phyloP scores from a whole-genome alignment of 1,139 yeast species.

The Candida dubliniensis region DNA sequence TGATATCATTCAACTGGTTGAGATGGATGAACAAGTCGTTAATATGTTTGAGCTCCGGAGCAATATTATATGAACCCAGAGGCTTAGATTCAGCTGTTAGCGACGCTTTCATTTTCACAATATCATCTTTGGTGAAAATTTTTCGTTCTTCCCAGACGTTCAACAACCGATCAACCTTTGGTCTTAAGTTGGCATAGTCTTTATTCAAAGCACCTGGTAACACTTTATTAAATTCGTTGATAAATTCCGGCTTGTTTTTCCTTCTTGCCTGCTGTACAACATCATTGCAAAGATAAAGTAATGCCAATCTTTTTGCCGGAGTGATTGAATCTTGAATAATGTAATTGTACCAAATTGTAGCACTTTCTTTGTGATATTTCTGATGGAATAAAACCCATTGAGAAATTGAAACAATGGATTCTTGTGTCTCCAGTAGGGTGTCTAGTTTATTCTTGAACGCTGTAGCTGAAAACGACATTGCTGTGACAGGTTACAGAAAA shows the following conservation, averaged over 20 bases:
- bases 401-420: constrained; percentile 76
- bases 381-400: constrained; percentile 86
- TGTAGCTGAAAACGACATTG: constrained; percentile 64
- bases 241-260: constrained; percentile 59
- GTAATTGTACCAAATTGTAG: constrained; percentile 60
- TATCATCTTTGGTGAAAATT: constrained; percentile 49
- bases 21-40: constrained; percentile 34
- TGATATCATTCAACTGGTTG: constrained; percentile 29
- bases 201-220: constrained; percentile 38
- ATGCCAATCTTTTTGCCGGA: constrained; percentile 49
- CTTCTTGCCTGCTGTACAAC: constrained; percentile 80
- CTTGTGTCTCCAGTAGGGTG: constrained; percentile 73
- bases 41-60: constrained; percentile 41
- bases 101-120: constrained; percentile 42
- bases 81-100: constrained; percentile 9
- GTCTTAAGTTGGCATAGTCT: constrained; percentile 41
- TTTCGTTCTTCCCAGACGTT: constrained; percentile 74
- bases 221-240: constrained; percentile 55
- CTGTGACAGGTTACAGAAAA: not conserved
- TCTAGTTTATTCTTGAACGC: constrained; percentile 57
- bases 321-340: constrained; percentile 30
- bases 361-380: constrained; percentile 60
- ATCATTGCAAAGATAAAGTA: constrained; percentile 78
- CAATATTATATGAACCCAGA: constrained; percentile 18
- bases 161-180: constrained; percentile 63